These are phyloP conservation scores for Tulasnella sp. DNA, from an alignment of 768 basidiomycete species.

Conservation along the genomic window DNA sequence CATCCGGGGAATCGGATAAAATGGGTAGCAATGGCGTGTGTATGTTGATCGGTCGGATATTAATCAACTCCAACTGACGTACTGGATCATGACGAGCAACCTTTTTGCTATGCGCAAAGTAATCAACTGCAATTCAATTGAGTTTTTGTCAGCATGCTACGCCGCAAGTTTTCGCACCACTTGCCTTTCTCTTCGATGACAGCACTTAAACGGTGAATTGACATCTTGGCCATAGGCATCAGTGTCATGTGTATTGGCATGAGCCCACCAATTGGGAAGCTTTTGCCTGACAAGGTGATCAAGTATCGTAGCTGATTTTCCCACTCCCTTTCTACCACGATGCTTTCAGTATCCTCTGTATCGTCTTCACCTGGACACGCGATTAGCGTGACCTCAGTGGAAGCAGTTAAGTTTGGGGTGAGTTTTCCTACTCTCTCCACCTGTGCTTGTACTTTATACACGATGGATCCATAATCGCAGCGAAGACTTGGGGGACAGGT, in stretches of 20 bases:
- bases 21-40: slow-evolving; percentile 66
- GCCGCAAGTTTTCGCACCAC: not conserved
- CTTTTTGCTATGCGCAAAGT: slow-evolving; percentile 54
- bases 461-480: slow-evolving; percentile 61
- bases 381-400: slow-evolving; percentile 62
- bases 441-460: slow-evolving; percentile 66
- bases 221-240: slow-evolving; percentile 73
- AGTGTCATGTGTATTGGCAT: slow-evolving; percentile 70
- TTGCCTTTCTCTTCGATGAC: slow-evolving; percentile 42
- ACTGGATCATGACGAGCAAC: slow-evolving; percentile 58
- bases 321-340: slow-evolving; percentile 83
- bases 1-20: slow-evolving; percentile 50
- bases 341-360: slow-evolving; percentile 63
- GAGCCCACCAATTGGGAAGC: slow-evolving; percentile 69
- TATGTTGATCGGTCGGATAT: slow-evolving; percentile 44
- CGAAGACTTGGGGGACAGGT: slow-evolving; percentile 64
- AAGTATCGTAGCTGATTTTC: slow-evolving; percentile 76
- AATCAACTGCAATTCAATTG: slow-evolving; percentile 40
- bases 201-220: slow-evolving; percentile 58
- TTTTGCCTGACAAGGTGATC: slow-evolving; percentile 57
- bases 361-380: slow-evolving; percentile 69
- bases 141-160: too few relatives aligned
- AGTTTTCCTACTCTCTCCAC: slow-evolving; percentile 78
- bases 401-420: slow-evolving; percentile 52
- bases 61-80: slow-evolving; percentile 46